Evolutionary conservation across 768 basidiomycete species (phyloP).

Genomic region (Bullera alba): DNA sequence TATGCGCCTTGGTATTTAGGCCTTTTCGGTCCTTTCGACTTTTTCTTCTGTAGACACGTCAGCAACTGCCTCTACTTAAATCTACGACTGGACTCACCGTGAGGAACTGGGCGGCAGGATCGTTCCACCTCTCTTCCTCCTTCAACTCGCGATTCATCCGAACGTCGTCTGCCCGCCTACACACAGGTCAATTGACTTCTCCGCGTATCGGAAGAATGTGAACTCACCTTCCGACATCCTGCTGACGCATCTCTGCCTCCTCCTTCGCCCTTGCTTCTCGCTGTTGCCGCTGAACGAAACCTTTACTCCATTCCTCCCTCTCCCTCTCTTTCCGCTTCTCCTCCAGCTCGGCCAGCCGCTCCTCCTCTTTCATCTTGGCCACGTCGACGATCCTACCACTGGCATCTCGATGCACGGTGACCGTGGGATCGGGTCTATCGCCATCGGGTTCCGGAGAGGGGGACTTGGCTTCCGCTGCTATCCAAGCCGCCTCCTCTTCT

Average conservation of each 20-base stretch:
- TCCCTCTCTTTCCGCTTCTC: slow-evolving; percentile 72
- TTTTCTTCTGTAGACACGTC: slow-evolving; percentile 52
- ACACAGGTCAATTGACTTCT: not conserved
- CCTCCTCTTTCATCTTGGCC: slow-evolving; percentile 75
- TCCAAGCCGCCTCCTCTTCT: slow-evolving; percentile 52
- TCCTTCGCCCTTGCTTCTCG: slow-evolving; percentile 60
- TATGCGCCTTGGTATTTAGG: slow-evolving; percentile 84
- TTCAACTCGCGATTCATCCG: slow-evolving; percentile 79
- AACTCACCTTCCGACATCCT: slow-evolving; percentile 61
- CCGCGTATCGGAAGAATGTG: not conserved
- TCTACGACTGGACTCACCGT: slow-evolving; percentile 54
- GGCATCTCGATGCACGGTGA: slow-evolving; percentile 90
- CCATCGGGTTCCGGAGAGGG: slow-evolving; percentile 19
- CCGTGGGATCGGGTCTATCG: slow-evolving; percentile 18
- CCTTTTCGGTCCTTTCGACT: slow-evolving; percentile 63
- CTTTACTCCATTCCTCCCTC: slow-evolving; percentile 93
- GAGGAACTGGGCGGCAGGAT: slow-evolving; percentile 92
- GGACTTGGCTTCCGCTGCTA: slow-evolving; percentile 41
- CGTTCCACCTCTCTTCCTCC: slow-evolving; percentile 82
- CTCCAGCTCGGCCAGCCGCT: slow-evolving; percentile 69
- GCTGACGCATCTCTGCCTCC: slow-evolving; percentile 60
- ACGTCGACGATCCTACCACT: slow-evolving; percentile 82
- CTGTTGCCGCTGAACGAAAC: slow-evolving; percentile 79
- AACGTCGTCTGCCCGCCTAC: slow-evolving; percentile 59
- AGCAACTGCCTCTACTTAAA: not conserved